Conservation (phyloP, 164 flowering plant genomes). For the Liquidambar formosana region DNA sequence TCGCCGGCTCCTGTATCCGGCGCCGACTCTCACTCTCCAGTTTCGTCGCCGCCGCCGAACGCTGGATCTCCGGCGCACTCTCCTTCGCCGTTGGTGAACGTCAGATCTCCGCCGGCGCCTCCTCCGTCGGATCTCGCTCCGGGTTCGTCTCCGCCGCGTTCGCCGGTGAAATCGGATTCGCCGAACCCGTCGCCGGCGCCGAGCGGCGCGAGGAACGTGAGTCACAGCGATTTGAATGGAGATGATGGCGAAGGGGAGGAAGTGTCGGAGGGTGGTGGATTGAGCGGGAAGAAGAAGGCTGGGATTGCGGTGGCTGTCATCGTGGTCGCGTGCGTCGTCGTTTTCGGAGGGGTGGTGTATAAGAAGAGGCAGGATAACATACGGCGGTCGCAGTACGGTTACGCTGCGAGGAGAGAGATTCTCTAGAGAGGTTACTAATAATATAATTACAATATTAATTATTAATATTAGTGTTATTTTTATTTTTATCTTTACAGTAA, state of each 20-base stretch:
- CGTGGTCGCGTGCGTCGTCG: conserved; percentile 21
- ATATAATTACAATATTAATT: background rate
- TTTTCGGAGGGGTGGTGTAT: conserved; percentile 23
- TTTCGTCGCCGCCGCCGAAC: background rate
- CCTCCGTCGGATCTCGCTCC: conserved; percentile 8
- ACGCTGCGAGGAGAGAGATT: conserved; percentile 33
- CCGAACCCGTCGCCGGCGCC: conserved; percentile 21
- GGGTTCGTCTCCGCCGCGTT: conserved; percentile 13
- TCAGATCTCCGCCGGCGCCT: conserved; percentile 10
- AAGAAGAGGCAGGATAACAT: conserved; percentile 38
- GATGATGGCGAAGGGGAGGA: background rate
- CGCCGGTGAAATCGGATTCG: conserved; percentile 3
- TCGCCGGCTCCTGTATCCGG: conserved; percentile 2
- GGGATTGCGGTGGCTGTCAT: conserved; percentile 34
- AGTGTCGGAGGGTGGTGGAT: conserved; percentile 22
- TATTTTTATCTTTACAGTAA: too few relatives aligned
- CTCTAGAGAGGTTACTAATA: conserved; percentile 15
- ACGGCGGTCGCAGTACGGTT: conserved; percentile 30
- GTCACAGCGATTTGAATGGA: conserved; percentile 10
- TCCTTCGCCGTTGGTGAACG: background rate
- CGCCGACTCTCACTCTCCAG: too few relatives aligned
- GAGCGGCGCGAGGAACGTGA: conserved; percentile 12
- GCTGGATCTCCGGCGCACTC: background rate
- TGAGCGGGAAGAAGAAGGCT: conserved; percentile 30
- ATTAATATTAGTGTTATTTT: background rate